Evolutionary conservation across 257 asterid genomes (phyloP).

Genomic region (Solanum raphanifolium): DNA sequence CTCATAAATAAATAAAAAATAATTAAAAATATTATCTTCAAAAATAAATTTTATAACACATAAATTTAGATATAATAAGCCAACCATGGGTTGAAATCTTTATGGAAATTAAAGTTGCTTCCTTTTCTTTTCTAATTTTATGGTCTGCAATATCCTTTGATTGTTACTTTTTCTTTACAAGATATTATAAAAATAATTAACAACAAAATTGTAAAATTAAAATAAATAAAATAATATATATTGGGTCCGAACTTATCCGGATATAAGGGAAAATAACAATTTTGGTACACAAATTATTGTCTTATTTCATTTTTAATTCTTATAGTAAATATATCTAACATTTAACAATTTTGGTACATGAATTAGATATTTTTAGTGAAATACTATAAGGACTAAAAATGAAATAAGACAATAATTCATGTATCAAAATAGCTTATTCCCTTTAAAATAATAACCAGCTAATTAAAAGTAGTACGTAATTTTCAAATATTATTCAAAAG

Average conservation of each 20-base stretch:
- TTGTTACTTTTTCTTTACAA: background rate
- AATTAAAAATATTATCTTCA: background rate
- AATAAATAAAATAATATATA: too few species aligned
- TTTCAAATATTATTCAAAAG: background rate
- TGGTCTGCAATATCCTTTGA: background rate
- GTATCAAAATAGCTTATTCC: background rate
- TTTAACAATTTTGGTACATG: background rate
- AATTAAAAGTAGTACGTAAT: background rate
- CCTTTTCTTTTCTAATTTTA: background rate
- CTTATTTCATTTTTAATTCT: too few species aligned
- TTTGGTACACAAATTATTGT: too few species aligned
- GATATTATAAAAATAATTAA: too few species aligned
- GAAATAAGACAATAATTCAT: too few species aligned
- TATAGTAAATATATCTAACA: too few species aligned
- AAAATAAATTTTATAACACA: background rate
- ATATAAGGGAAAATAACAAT: too few species aligned
- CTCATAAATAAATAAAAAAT: background rate
- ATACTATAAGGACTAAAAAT: background rate
- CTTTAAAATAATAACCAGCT: background rate
- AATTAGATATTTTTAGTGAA: too few species aligned
- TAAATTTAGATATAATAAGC: background rate
- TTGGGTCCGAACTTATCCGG: too few species aligned
- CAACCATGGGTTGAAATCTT: background rate
- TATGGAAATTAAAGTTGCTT: background rate
- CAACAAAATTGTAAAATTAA: too few species aligned